Percentiles rank a stretch among this genome's conserved stretches.
phyloP scores from a whole-genome alignment of 2,329 filamentous ascomycete genomes.

The Metarhizium anisopliae region DNA sequence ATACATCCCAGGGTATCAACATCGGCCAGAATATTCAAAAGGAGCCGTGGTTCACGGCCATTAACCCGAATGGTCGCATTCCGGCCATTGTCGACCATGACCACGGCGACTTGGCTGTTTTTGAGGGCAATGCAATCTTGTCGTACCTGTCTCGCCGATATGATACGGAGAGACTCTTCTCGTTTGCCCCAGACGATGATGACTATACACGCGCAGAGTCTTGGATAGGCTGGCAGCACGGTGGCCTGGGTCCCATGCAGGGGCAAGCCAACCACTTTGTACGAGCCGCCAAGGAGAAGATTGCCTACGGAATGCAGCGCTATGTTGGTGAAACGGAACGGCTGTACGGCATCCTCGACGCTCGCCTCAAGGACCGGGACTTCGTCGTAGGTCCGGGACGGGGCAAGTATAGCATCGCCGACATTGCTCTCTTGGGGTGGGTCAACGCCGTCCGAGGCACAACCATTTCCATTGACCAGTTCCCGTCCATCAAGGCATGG shows the following conservation, averaged over 20 bases:
- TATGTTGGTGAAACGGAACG: conserved; percentile 70
- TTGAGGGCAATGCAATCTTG: conserved; percentile 68
- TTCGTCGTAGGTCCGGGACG: conserved; percentile 38
- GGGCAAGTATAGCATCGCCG: conserved; percentile 56
- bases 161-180: conserved; percentile 44
- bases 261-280: conserved; percentile 69
- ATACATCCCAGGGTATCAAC: conserved; percentile 50
- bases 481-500: conserved; percentile 67
- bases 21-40: conserved; percentile 57
- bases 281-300: conserved; percentile 57
- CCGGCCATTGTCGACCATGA: conserved; percentile 60
- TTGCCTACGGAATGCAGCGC: conserved; percentile 62
- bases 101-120: conserved; percentile 52
- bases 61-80: conserved; percentile 57
- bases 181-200: conserved; percentile 28
- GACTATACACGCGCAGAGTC: conserved; percentile 25
- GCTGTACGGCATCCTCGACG: conserved; percentile 63
- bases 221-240: conserved; percentile 65
- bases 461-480: conserved; percentile 44
- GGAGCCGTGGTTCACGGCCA: conserved; percentile 54
- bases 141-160: conserved; percentile 66
- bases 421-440: conserved; percentile 69
- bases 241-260: conserved; percentile 64
- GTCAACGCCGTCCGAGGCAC: conserved; percentile 35
- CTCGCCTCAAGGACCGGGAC: conserved; percentile 46